Base-by-base conservation (phyloP, 495 filamentous ascomycete genomes). In the Aspergillus nidulans region DNA sequence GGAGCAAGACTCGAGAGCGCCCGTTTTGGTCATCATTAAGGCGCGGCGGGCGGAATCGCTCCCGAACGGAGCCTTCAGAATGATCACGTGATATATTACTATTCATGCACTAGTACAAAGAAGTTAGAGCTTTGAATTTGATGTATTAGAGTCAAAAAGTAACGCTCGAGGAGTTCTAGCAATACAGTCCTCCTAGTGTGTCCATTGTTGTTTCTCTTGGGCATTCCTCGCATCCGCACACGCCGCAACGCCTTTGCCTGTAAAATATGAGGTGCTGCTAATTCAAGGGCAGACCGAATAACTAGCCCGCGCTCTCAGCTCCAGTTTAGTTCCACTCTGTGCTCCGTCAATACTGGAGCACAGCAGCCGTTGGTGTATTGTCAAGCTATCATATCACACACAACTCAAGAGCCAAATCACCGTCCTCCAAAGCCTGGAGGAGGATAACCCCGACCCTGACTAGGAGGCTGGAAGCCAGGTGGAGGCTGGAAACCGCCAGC, bases 391-490 rank as follows among this genome's bases (percentile, higher is more conserved):
- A 64, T 59, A 56, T 48, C 47, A 50, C 56, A 63, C 61, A n/a
- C n/a, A n/a, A n/a, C n/a, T n/a, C 51, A 46, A 50, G 51, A 57
- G 16, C 58, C 45, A 52, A 61, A 71, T 82, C 79, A 89, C 73
- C 88, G 76, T 58, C 89, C 83, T 47, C 81, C 84, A 57, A 92
- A 94, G 20, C 90, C 89, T n/a, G 86, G 81, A 34, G 84, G 80
- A 53, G 85, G 86, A 69, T 84, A 88, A 44, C 88, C 88, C 56
- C 86, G 80, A 48, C 85, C 85, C 61, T 80, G 79, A 2, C 78
- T 77, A 13, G 76, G 78, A 55, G 80, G 76, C 68, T 85, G 82
- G 69, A 88, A 88, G 20, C 84, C 85, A 38, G 85, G 83, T 32
- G 88, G 86, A 47, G 89, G 85, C 59, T 85, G 84, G 73, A 88